These are phyloP conservation scores for Chlorella sp. DNA, from an alignment of 139 green algal genomes.

Conservation along the genomic window DNA sequence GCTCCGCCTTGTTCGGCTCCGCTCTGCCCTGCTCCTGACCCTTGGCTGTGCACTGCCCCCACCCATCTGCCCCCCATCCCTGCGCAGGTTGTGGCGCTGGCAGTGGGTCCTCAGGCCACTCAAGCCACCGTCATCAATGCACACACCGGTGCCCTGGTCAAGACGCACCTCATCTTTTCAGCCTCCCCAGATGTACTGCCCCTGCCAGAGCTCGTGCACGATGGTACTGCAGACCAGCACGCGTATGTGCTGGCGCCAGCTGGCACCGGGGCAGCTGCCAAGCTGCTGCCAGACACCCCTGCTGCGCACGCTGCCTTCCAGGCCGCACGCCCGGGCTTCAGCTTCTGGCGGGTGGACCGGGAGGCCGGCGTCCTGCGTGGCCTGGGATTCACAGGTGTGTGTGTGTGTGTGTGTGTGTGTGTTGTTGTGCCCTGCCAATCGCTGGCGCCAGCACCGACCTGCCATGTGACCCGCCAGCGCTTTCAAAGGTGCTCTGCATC, in stretches of 20 bases:
- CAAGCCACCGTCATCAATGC: slow-evolving; percentile 59
- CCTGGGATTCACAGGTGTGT: slow-evolving; percentile 32
- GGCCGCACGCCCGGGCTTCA: slow-evolving; percentile 6
- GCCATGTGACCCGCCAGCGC: not conserved
- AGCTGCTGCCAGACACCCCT: slow-evolving; percentile 61
- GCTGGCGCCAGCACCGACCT: not conserved
- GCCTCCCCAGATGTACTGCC: slow-evolving; percentile 55
- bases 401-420: not conserved
- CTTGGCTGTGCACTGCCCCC: not conserved
- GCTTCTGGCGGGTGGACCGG: slow-evolving; percentile 47
- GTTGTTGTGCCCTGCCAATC: not conserved
- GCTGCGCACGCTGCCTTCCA: slow-evolving; percentile 3
- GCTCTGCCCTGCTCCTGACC: not conserved
- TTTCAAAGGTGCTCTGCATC: not conserved
- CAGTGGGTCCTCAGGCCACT: not conserved
- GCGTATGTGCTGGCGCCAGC: slow-evolving; percentile 48
- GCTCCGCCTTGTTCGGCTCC: not conserved
- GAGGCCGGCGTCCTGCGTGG: slow-evolving; percentile 31
- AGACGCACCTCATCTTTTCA: not conserved
- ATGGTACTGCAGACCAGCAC: slow-evolving; percentile 60
- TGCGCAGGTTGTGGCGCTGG: slow-evolving; percentile 57
- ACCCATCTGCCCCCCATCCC: not conserved
- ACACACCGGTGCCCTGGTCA: slow-evolving; percentile 55
- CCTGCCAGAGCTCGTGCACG: slow-evolving; percentile 46
- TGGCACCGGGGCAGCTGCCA: not conserved